Evolutionary conservation across 2,329 filamentous ascomycete genomes (phyloP).

Genomic region (Colletotrichum sp.): DNA sequence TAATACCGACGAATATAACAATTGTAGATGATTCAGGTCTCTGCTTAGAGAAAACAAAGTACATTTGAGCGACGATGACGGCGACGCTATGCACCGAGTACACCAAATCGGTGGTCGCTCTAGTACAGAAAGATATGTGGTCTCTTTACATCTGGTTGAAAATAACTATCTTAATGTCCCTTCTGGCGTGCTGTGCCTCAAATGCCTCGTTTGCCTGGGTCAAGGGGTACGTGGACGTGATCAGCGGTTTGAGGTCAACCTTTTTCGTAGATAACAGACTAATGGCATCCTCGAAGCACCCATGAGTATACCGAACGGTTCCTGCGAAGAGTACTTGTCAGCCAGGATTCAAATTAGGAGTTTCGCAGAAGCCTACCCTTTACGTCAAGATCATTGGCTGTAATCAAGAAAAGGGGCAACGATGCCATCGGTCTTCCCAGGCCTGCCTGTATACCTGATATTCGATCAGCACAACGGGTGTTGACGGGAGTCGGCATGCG

Average conservation of each 20-base stretch:
- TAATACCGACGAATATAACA: no score
- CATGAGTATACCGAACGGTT: conserved; percentile 29
- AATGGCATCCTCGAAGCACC: conserved; percentile 29
- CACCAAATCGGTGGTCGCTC: fast-evolving
- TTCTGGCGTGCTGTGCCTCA: conserved; percentile 23
- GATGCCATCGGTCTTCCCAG: conserved; percentile 23
- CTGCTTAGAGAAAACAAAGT: neutral
- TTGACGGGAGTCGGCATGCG: neutral
- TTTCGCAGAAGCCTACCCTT: conserved; percentile 14
- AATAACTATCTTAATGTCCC: neutral
- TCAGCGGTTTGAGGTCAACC: conserved; percentile 28
- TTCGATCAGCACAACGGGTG: neutral
- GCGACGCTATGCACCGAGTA: neutral
- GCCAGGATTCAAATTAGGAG: fast-evolving
- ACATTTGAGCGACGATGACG: neutral
- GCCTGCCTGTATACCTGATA: conserved; percentile 21
- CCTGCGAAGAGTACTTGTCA: neutral
- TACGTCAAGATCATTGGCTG: conserved; percentile 27
- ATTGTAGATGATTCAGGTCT: neutral
- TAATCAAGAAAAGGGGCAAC: conserved; percentile 26
- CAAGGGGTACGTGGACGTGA: conserved; percentile 27
- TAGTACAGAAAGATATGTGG: neutral
- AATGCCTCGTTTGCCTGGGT: conserved; percentile 24
- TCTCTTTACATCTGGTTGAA: neutral
- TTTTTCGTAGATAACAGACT: conserved; percentile 21